phyloP scores from a whole-genome alignment of 768 basidiomycete genomes.

The Glaciozyma martinii region DNA sequence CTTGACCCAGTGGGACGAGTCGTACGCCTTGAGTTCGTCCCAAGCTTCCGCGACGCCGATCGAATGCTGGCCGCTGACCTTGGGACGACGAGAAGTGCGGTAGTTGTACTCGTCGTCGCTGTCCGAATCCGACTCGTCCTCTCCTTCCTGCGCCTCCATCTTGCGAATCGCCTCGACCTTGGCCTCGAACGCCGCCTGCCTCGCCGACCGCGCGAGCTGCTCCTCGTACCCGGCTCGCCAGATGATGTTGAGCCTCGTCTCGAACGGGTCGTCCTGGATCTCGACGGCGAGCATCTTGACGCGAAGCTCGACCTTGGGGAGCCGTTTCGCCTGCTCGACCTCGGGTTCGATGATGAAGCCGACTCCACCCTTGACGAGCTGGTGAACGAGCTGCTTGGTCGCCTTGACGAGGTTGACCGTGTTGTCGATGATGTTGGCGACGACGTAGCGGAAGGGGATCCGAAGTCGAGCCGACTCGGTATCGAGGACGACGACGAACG shows the following conservation, averaged over 20 bases:
- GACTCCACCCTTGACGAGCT: conserved; percentile 51
- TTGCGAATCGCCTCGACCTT: conserved; percentile 62
- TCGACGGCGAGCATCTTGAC: conserved; percentile 62
- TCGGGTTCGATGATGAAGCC: conserved; percentile 53
- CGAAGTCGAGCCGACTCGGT: conserved; percentile 62
- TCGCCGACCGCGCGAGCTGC: conserved; percentile 57
- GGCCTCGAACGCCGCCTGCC: conserved; percentile 69
- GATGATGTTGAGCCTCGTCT: conserved; percentile 63
- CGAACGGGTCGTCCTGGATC: conserved; percentile 74
- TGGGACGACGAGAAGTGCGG: conserved; percentile 27
- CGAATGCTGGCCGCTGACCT: conserved; percentile 56
- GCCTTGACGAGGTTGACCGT: conserved; percentile 60
- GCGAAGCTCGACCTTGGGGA: conserved; percentile 56
- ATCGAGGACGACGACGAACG: conserved; percentile 45
- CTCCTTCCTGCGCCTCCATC: conserved; percentile 7
- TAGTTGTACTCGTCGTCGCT: conserved; percentile 1
- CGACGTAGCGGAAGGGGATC: conserved; percentile 67
- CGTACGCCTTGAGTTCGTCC: conserved; percentile 56
- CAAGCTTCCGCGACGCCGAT: conserved; percentile 65
- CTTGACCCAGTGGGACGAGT: conserved; percentile 63
- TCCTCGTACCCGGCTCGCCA: conserved; percentile 66
- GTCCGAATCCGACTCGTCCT: neutral
- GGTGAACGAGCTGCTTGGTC: conserved; percentile 56
- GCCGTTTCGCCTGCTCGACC: conserved; percentile 60
- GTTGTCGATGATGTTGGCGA: conserved; percentile 69